Evolutionary conservation across 495 filamentous ascomycete species (phyloP), one percentile per base, ranked within the genome.

Genomic region (Letharia columbiana): DNA sequence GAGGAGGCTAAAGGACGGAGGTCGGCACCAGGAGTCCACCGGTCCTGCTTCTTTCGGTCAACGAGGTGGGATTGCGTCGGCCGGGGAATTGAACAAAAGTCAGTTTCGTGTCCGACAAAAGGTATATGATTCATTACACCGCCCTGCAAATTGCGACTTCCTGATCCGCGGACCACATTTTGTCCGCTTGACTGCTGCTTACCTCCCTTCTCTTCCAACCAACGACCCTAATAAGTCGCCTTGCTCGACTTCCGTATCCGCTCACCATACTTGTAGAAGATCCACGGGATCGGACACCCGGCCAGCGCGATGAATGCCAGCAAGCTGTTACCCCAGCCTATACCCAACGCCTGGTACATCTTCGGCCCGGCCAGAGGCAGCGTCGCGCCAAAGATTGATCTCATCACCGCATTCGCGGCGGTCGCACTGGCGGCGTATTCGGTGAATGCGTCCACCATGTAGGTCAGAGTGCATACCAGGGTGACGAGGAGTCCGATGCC

Each of bases 371-470:
- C 81, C 33, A 84, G 70, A 4, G 83, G 82, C 13, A 83, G 70
- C 0, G 82, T 69, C 7, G 80, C 81, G 37, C 79, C 82, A 23
- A 82, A 74, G 0, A 82, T 72, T 40, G 80, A 81, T 23, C 83
- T 71, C 68, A 82, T 73, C 57, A 79, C 75, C n/a, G 78, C 78
- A 66, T 83, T 76, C 1, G 79, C 80, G 12, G 79, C 83, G 28
- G 76, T 77, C n/a, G 79, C 76, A 28, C 77, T 81, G 0, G 83
- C 83, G 1, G 83, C 81, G 40, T 82, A 80, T 0, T 60, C 70
- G 0, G 77, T 75, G 69, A 83, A 87, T 33, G 78, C 79, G 66
- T 88, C 85, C 33, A 87, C 81, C 40, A 85, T 73, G 63, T 88
- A 88, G 0, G 81, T 84, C 63, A 81, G 80, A 61, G 84, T 79